Conservation (phyloP, 176 grass and related monocot genomes). For the Oryza nivara region DNA sequence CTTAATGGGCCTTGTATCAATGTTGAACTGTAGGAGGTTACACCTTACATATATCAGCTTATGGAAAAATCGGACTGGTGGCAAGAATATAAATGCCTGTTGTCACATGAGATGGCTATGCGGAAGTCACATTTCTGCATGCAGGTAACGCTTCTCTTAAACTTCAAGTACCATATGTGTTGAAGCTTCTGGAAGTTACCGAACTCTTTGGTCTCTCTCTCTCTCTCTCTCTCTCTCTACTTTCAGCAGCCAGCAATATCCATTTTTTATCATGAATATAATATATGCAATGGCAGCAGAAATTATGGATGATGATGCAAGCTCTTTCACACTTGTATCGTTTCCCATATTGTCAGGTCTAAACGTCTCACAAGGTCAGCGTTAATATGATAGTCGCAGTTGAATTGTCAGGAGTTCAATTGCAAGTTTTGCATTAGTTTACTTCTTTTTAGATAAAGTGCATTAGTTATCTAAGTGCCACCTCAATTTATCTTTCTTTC, state of each 20-base stretch:
- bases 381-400: too few species aligned
- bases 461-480: background rate
- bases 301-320: background rate
- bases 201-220: too few species aligned
- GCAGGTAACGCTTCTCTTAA: constrained; percentile 55
- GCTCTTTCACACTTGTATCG: too few species aligned
- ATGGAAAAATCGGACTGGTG: constrained; percentile 78
- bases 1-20: constrained; percentile 19
- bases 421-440: background rate
- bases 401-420: too few species aligned
- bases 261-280: background rate
- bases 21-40: constrained; percentile 74
- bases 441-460: background rate
- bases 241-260: background rate
- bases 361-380: too few species aligned
- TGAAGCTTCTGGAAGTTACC: background rate
- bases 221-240: too few species aligned
- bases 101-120: constrained; percentile 48
- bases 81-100: constrained; percentile 70
- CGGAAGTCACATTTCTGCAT: constrained; percentile 81
- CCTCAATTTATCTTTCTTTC: background rate
- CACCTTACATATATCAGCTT: constrained; percentile 66
- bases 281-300: background rate
- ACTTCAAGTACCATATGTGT: constrained; percentile 17
- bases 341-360: too few species aligned